phyloP scores from a whole-genome alignment of 2,329 filamentous ascomycete genomes.

The Aspergillus caelatus region DNA sequence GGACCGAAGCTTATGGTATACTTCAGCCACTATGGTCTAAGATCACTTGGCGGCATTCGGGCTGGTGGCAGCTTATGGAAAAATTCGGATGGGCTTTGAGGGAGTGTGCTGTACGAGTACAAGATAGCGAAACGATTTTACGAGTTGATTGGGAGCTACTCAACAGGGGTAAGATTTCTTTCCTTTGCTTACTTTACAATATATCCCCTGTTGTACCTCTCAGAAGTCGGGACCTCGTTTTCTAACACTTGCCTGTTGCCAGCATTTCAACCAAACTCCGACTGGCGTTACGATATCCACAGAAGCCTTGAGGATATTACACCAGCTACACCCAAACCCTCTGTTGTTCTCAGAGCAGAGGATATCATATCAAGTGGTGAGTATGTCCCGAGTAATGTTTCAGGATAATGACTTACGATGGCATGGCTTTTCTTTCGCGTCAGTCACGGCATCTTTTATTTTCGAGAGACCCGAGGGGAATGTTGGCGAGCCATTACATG shows the following conservation, averaged over 20 bases:
- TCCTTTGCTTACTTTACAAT: neutral
- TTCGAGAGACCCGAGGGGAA: conserved; percentile 60
- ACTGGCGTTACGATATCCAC: conserved; percentile 51
- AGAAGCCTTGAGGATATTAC: conserved; percentile 46
- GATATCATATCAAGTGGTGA: conserved; percentile 52
- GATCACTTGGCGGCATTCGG: conserved; percentile 61
- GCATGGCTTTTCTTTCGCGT: conserved; percentile 22
- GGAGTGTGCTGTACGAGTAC: conserved; percentile 52
- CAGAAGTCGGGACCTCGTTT: neutral
- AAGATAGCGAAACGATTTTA: conserved; percentile 53
- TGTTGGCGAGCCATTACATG: conserved; percentile 60
- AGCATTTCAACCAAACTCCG: conserved; percentile 41
- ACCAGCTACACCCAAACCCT: conserved; percentile 44
- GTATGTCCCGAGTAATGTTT: conserved; percentile 14
- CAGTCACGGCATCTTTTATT: conserved; percentile 54
- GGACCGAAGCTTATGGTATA: conserved; percentile 54
- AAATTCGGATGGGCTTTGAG: conserved; percentile 58
- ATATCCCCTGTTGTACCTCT: neutral
- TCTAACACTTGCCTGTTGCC: conserved; percentile 7
- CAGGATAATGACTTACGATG: neutral
- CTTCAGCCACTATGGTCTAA: conserved; percentile 58
- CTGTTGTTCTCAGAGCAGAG: conserved; percentile 51
- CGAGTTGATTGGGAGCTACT: conserved; percentile 61
- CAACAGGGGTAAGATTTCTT: conserved; percentile 35
- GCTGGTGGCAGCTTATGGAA: conserved; percentile 62